Evolutionary conservation across 176 grass and related monocot species (phyloP).

Genomic region (Thalia dealbata): DNA sequence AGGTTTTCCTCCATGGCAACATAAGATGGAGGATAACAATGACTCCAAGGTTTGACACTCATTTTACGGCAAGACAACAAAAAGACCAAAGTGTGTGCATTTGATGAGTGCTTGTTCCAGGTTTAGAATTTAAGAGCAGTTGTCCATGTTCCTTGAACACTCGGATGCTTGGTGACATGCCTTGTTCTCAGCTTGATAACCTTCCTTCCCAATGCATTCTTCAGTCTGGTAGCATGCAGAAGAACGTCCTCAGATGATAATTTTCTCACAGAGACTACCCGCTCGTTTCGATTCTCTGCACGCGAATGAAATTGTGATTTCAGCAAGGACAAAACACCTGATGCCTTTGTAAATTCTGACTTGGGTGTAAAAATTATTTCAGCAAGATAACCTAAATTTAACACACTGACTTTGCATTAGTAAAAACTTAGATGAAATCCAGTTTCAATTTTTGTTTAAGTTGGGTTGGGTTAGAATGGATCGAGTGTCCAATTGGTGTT

Average conservation of each 20-base stretch:
- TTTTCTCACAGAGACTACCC: slow-evolving; percentile 75
- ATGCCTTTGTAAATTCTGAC: neutral
- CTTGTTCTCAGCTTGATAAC: slow-evolving; percentile 80
- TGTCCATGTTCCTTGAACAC: slow-evolving; percentile 78
- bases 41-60: neutral
- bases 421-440: too few species aligned
- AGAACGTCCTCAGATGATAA: slow-evolving; percentile 57
- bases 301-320: neutral
- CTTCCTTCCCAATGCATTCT: slow-evolving; percentile 73
- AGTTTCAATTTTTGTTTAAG: too few species aligned
- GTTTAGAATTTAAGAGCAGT: slow-evolving; percentile 60
- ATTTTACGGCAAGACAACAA: neutral
- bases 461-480: too few species aligned
- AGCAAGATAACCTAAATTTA: too few species aligned
- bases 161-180: slow-evolving; percentile 58
- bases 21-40: neutral
- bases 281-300: slow-evolving; percentile 73
- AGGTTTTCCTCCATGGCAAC: neutral
- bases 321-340: neutral
- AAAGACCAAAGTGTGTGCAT: neutral
- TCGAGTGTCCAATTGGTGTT: too few species aligned
- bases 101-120: neutral
- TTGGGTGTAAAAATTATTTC: neutral
- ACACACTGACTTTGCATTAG: too few species aligned
- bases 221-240: slow-evolving; percentile 63